A percentile compares a stretch with the other conserved stretches of the same genome.
phyloP scores from a whole-genome alignment of 495 filamentous ascomycete genomes.

The Penicillium longicatenatum region DNA sequence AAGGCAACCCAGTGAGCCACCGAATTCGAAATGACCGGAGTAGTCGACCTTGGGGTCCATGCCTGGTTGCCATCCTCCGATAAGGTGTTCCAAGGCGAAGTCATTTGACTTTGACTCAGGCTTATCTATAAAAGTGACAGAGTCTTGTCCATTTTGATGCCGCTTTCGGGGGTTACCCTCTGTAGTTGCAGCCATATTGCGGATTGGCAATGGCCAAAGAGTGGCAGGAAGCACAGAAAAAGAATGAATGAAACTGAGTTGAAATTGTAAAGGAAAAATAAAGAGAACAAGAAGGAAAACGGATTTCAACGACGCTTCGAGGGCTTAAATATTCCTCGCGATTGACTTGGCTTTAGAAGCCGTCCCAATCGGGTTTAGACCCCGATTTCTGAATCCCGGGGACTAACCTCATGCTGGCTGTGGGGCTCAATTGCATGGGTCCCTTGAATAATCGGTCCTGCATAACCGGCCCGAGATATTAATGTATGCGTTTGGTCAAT shows the following conservation, averaged over 20 bases:
- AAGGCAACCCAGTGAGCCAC: constrained; percentile 70
- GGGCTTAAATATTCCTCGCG: background rate
- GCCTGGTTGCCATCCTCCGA: constrained; percentile 25
- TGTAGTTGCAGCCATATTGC: constrained; percentile 12
- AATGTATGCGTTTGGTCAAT: no score
- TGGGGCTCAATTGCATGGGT: background rate
- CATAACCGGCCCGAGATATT: no score
- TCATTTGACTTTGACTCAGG: constrained; percentile 1
- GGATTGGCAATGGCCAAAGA: background rate
- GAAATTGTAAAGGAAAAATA: background rate
- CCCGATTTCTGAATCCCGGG: constrained; percentile 5
- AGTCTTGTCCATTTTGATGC: background rate
- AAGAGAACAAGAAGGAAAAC: background rate
- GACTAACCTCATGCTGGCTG: constrained; percentile 6
- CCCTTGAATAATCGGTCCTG: background rate
- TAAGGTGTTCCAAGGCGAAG: constrained; percentile 21
- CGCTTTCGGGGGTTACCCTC: constrained; percentile 9
- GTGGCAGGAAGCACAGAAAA: background rate
- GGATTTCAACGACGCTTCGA: background rate
- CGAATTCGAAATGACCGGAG: constrained; percentile 71
- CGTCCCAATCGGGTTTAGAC: constrained; percentile 12
- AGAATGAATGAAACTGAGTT: background rate
- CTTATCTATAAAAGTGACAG: background rate
- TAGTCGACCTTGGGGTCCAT: constrained; percentile 30
- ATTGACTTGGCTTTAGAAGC: background rate